Base-by-base conservation (phyloP, 768 basidiomycete genomes). In the Auriculariales sp. region DNA sequence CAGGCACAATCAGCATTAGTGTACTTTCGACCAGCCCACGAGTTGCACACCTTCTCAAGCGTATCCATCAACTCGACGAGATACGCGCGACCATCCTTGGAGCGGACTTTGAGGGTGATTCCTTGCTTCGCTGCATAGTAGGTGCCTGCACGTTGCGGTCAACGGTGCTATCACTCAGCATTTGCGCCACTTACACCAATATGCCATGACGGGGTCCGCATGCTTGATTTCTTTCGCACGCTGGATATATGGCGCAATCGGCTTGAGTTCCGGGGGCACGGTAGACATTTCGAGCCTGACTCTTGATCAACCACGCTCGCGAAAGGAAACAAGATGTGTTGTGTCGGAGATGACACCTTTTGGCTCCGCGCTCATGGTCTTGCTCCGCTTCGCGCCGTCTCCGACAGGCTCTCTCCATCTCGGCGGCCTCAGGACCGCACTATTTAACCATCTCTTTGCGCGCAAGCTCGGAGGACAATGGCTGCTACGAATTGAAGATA, bases 331-430 rank as follows among this genome's bases (percentile, higher is more conserved):
- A n/a, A n/a, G n/a, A n/a, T n/a, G n/a, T n/a, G n/a, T n/a, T n/a
- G n/a, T n/a, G n/a, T n/a, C n/a, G n/a, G n/a, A n/a, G n/a, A n/a
- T n/a, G n/a, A n/a, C n/a, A n/a, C n/a, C n/a, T n/a, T n/a, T n/a
- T n/a, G n/a, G n/a, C n/a, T n/a, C 39, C 39, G 4, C n/a, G 12
- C 9, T 47, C 31, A 79, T 80, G 71, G 73, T 72, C 10, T 69
- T 91, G 15, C 64, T 98, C 14, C 81, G 95, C 14, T 98, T 99
- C 63, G 95, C 94, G 2, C 95, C 95, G 1, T 98, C 95, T 1
- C 95, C 95, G 1, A 99, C 95, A 0, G 95, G 95, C 1, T 75
- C 83, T 28, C 69, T 98, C 3, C 95, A 99, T 63, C 78, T 99
- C 2, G 95, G 95, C 1, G 95, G 95, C 0, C 76, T 99, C 12